Evolutionary conservation across 805 yeast genomes (phyloP), one percentile per base, ranked within the genome.

Genomic region (Blastobotrys mokoenaii): DNA sequence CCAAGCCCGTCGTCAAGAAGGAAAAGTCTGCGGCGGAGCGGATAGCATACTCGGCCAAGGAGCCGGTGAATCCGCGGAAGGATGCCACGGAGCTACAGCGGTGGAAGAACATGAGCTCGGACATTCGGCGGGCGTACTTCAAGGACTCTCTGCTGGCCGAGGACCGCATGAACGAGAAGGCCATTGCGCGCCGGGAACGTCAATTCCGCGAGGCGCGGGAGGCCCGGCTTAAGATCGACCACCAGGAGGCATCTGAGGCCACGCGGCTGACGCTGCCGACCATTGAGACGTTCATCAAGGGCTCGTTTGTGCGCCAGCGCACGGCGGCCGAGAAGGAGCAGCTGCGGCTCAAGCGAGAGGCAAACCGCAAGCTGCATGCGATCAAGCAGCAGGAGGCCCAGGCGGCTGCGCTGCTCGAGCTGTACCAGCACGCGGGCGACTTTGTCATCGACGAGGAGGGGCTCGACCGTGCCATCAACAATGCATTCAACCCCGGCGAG

Each of bases 251-350:
- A 15, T 58, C 66, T 3, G 58, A 54, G 31, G 81, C 86, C 18
- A 71, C 77, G 41, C 51, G 70, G 55, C 73, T 82, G 57, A 85
- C 95, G 1, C 69, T 86, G 42, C 96, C 96, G 40, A 83, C 95
- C 1, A 69, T 88, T 46, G 87, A 82, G 33, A 42, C 57, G 8
- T 49, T 59, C 14, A 71, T 79, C 51, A 62, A 73, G 17, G 85
- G 84, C 2, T 84, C 90, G 12, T 66, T 87, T 49, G 76, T 89
- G 71, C 74, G 83, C 58, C 75, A 67, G 40, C 74, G 95, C 62
- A 82, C 94, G 0, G 70, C 67, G 18, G 93, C 80, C 56, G 95
- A 89, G 64, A 62, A 65, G 42, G 74, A 71, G 44, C 56, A 74
- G 25, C 65, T 85, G 51, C 55, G 63, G 27, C 72, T 77, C 55